Base-by-base conservation (phyloP, 805 yeast species). In the Kazachstania bromeliacearum region DNA sequence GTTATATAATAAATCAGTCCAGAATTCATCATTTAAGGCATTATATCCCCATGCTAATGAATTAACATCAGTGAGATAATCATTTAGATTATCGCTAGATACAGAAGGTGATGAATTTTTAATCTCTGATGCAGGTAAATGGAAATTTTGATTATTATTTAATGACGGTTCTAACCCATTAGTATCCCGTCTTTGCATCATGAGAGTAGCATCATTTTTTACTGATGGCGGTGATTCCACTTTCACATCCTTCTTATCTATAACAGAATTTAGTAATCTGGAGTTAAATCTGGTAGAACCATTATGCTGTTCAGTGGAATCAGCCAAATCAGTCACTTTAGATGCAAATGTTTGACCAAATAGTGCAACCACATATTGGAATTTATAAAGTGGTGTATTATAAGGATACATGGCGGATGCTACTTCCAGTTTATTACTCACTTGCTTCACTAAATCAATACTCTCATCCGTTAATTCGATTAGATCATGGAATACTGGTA, bases 11-110 rank as follows among this genome's bases (percentile, higher is more conserved):
- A 57, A 41, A 37, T 79, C 82, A 24, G 76, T 67, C 87, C 87
- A 79, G 46, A 79, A 76, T 49, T 79, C 87, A 48, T 79, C 87
- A 39, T 74, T 75, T 24, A 78, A 54, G 7, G 76, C 70, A 62
- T 69, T 66, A 33, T 67, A 68, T 8, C 77, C 72, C 46, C 62
- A 61, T 31, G 71, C 74, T 15, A 66, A 47, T 34, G 67, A 60
- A 36, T 61, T 60, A 1, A 60, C 55, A 42, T 55, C 60, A 6
- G 63, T 53, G 41, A 56, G 30, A 33, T 46, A 48, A n/a, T 47
- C 52, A 35, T 43, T 50, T 25, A 48, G 31, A n/a, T 48, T 57
- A 19, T 55, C 56, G 31, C 60, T 52, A 21, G 55, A 57, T 19
- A 63, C 44, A 1, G 71, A 67, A 2, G 72, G 73, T 25, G 66